Conservation (phyloP, 2,329 filamentous ascomycete species). For the Penicillium verrucosum region DNA sequence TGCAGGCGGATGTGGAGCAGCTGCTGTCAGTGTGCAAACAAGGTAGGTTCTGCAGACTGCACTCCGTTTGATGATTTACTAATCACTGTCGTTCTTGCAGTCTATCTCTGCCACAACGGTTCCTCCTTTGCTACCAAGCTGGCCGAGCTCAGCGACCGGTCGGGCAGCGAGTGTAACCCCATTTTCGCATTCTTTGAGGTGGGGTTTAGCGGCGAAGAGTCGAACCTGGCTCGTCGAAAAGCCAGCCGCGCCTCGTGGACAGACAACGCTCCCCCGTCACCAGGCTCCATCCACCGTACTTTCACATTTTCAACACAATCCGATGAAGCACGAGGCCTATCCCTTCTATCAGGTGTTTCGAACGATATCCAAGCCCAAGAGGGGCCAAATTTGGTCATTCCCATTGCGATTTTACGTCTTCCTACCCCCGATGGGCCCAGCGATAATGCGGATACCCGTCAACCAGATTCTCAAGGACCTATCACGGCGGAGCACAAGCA, state of each 20-base stretch:
- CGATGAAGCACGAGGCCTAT: slow-evolving; percentile 49
- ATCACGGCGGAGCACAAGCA: slow-evolving; percentile 47
- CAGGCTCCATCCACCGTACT: slow-evolving; percentile 33
- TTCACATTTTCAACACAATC: slow-evolving; percentile 45
- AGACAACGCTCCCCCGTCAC: slow-evolving; percentile 32
- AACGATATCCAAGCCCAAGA: slow-evolving; percentile 51
- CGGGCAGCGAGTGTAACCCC: slow-evolving; percentile 48
- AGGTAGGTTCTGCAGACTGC: slow-evolving; percentile 41
- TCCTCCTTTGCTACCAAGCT: slow-evolving; percentile 53
- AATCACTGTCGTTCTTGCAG: slow-evolving; percentile 32
- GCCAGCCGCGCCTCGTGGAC: slow-evolving; percentile 30
- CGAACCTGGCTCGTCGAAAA: slow-evolving; percentile 32
- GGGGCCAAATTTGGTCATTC: slow-evolving; percentile 48
- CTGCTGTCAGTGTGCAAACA: slow-evolving; percentile 53
- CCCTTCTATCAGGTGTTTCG: slow-evolving; percentile 48
- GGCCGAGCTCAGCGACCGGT: slow-evolving; percentile 49
- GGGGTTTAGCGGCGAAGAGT: slow-evolving; percentile 40
- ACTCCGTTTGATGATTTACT: slow-evolving; percentile 7
- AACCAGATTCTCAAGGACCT: slow-evolving; percentile 30
- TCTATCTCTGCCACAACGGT: slow-evolving; percentile 54
- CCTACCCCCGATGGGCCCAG: slow-evolving; percentile 18
- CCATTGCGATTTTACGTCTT: slow-evolving; percentile 47
- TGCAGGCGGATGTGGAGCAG: slow-evolving; percentile 49
- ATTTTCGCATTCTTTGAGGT: slow-evolving; percentile 57
- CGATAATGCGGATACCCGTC: slow-evolving; percentile 10